phyloP scores from a whole-genome alignment of 495 filamentous ascomycete genomes.

The Diplogelasinospora grovesii region DNA sequence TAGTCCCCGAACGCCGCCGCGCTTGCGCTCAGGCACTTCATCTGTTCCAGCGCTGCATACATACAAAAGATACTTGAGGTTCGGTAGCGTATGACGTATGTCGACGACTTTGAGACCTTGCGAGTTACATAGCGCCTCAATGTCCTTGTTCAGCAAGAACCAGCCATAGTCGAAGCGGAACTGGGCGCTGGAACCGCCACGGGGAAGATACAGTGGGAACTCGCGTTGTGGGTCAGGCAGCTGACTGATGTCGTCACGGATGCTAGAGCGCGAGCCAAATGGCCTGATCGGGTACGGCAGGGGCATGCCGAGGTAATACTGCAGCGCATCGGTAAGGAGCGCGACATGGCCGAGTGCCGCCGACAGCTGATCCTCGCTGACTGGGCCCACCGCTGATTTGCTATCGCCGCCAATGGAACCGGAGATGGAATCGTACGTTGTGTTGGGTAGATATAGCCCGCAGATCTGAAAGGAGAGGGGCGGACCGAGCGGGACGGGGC shows the following conservation, averaged over 20 bases:
- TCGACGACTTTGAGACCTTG: slow-evolving; percentile 73
- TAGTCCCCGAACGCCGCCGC: slow-evolving; percentile 66
- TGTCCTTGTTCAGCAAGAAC: slow-evolving; percentile 88
- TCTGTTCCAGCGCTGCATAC: slow-evolving; percentile 71
- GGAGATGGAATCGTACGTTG: slow-evolving; percentile 49
- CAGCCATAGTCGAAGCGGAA: slow-evolving; percentile 93
- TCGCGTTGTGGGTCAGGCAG: slow-evolving; percentile 56
- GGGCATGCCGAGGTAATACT: slow-evolving; percentile 71
- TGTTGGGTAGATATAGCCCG: slow-evolving; percentile 69
- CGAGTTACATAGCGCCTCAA: slow-evolving; percentile 74
- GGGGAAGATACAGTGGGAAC: slow-evolving; percentile 70
- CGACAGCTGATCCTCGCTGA: slow-evolving; percentile 63
- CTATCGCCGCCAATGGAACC: too few relatives aligned
- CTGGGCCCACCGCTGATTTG: slow-evolving; percentile 6
- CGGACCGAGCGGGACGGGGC: slow-evolving; percentile 44
- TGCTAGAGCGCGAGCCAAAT: slow-evolving; percentile 64
- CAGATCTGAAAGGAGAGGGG: slow-evolving; percentile 74
- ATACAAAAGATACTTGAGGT: slow-evolving; percentile 87
- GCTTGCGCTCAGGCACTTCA: slow-evolving; percentile 71
- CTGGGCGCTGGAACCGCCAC: slow-evolving; percentile 57
- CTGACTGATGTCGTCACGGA: slow-evolving; percentile 72
- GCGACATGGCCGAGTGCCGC: slow-evolving; percentile 81
- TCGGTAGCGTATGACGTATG: slow-evolving; percentile 83
- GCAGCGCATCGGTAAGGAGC: slow-evolving; percentile 66
- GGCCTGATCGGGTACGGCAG: slow-evolving; percentile 76